Base-by-base conservation (phyloP, 352 stramenopile species). In the Phytopythium boreale region DNA sequence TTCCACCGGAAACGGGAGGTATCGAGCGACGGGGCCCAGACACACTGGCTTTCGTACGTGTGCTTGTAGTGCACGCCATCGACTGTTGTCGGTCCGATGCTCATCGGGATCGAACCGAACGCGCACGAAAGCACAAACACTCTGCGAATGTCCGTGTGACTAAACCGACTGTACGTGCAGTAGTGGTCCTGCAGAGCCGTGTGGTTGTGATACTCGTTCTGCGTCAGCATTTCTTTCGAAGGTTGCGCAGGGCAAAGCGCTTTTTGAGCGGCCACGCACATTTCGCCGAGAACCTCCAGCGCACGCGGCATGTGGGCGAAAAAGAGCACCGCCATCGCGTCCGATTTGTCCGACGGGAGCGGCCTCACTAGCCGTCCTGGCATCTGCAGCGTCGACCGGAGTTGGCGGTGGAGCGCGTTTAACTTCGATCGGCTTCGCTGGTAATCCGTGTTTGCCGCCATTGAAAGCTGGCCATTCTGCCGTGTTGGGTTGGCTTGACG, bases 321-420 rank as follows among this genome's bases (percentile, higher is more conserved):
- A 49, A 87, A 86, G 19, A 90, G 64, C 8, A 80, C 58, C 49
- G 75, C 62, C 19, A 79, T 55, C 0, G 71, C 75, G 7, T 77
- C 66, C 0, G 22, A 6, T 24, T 58, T 59, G 17, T 66, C 27
- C 15, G 37, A 53, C 14, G 78, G 76, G 14, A 89, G 67, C 0
- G 75, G 70, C 19, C 62, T 74, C 5, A 71, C 64, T 7, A 82
- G 31, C 43, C 72, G 80, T 4, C 46, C 8, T 2, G 76, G 76
- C 55, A 77, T 71, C 22, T 24, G 26, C 17, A 77, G 43, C 20
- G 52, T 20, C 10, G 22, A 49, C 14, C 2, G 2, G 11, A 60
- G 55, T 44, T 60, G 51, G 2, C 22, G 14, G 4, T 36, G 47
- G 29, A 34, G 7, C 24, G 15, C 17, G 8, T n/a, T 57, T 14